Evolutionary conservation across 257 asterid genomes (phyloP), one percentile per base, ranked within the genome.

Genomic region (Solanum paucissectum): DNA sequence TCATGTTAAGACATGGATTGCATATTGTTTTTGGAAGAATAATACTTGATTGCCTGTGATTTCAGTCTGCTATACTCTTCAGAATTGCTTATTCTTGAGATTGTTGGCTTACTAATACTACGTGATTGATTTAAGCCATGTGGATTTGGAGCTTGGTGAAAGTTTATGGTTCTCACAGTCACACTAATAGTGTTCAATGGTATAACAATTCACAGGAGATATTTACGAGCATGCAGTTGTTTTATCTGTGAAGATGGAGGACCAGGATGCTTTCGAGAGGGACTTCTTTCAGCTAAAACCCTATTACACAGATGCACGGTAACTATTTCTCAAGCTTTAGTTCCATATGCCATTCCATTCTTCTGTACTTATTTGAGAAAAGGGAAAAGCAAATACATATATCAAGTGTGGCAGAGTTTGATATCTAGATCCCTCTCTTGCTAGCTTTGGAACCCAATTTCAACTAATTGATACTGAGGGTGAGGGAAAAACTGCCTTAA

Each of bases 281-380:
- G 99, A 97, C 89, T 97, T 94, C 90, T 94, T 91, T 90, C 99
- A 96, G 89, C 93, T 96, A 88, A 97, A 97, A 89, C 98, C 99
- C 66, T 97, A 96, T 90, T 97, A 97, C 81, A 96, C 98, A 16
- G 98, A 97, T 92, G 94, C 98, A 84, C 89, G 96, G 99, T 97
- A 93, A 91, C n/a, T 88, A 74, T 86, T 49, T 27, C 6, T 81
- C 69, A 81, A 81, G 27, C 6, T 46, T 49, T 49, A 81, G 10
- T 27, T 27, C 40, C 69, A 81, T 18, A 81, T 49, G 9, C 69
- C 85, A 29, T 46, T 46, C 10, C 85, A 81, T 16, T 14, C 69
- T 81, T 29, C 85, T 18, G 40, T 29, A 32, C 68, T 81, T 29
- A 6, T 46, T 46, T 49, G 69, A 81, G 42, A 81, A 81, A 29